Percentiles rank a stretch among this genome's conserved stretches.
Conservation (phyloP, 371 early-diverging fungal genomes). For the Saksenaea vasiformis region DNA sequence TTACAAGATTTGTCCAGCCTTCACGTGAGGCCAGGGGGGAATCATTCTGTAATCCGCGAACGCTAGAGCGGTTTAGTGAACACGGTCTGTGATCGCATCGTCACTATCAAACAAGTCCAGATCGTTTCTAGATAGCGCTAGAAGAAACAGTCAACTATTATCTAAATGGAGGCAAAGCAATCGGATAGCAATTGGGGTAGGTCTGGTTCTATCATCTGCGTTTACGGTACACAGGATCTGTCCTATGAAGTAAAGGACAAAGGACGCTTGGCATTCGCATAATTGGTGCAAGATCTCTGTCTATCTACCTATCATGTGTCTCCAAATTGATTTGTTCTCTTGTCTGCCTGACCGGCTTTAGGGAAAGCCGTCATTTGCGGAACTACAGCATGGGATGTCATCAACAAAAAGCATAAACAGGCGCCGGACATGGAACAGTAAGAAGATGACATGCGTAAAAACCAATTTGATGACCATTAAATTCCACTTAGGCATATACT, state of each 20-base stretch:
- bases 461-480: neutral
- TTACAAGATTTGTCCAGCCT: no score
- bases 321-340: neutral
- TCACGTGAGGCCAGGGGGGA: no score
- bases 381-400: constrained; percentile 39
- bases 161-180: neutral
- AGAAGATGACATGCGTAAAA: neutral
- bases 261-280: neutral
- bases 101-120: neutral
- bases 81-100: neutral
- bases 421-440: constrained; percentile 20
- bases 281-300: neutral
- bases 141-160: no score
- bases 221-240: neutral
- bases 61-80: neutral
- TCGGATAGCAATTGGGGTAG: neutral
- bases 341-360: constrained; percentile 8
- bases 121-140: no score
- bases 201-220: neutral
- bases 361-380: constrained; percentile 42
- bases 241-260: neutral
- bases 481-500: constrained; percentile 25
- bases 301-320: neutral
- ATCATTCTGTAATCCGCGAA: neutral
- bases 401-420: constrained; percentile 40